Conservation (phyloP, 495 filamentous ascomycete genomes). For the Neurospora sp. region DNA sequence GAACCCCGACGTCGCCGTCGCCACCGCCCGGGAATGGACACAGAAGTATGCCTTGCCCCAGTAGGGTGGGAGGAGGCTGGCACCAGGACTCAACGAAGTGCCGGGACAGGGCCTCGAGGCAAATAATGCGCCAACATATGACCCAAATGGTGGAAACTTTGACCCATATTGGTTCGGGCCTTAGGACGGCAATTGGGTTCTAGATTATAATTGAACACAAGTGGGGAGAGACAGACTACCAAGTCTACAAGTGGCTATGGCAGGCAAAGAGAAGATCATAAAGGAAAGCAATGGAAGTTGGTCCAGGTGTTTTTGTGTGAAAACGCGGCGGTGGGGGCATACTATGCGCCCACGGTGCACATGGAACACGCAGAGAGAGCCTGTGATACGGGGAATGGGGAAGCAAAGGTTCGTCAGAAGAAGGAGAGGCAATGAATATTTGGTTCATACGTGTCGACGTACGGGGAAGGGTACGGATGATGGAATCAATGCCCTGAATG, state of each 20-base stretch:
- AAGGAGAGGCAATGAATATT: neutral
- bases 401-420: neutral
- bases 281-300: neutral
- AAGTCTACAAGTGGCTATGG: neutral
- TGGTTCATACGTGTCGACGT: neutral
- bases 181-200: neutral
- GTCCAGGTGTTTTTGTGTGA: neutral
- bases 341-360: neutral
- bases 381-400: neutral
- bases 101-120: neutral
- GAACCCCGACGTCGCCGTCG: constrained; percentile 81
- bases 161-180: neutral
- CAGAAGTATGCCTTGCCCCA: constrained; percentile 50
- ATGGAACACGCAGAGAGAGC: neutral
- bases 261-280: neutral
- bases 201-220: neutral
- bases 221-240: neutral
- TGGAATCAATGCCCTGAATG: too few species aligned
- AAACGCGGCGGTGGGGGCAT: neutral
- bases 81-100: neutral
- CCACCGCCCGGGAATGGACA: constrained; percentile 85
- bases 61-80: constrained; percentile 4
- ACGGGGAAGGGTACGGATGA: neutral
- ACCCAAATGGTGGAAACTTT: neutral
- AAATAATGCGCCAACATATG: neutral